Evolutionary conservation across 768 basidiomycete species (phyloP).

Genomic region (Clathrus columnatus): DNA sequence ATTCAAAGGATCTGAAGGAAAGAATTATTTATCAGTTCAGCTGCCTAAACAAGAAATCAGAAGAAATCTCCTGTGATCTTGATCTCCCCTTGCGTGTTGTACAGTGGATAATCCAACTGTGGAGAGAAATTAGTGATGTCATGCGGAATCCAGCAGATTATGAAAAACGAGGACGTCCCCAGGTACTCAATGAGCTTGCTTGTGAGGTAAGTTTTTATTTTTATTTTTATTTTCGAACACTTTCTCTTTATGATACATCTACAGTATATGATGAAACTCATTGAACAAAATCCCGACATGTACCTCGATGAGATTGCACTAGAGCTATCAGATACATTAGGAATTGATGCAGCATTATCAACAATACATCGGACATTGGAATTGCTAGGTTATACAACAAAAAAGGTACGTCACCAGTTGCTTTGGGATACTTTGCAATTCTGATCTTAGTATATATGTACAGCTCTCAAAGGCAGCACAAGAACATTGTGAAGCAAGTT

Average conservation of each 20-base stretch:
- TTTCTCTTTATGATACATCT: neutral
- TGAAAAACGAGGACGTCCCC: neutral
- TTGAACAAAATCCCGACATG: neutral
- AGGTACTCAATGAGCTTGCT: neutral
- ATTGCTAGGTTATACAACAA: conserved; percentile 1
- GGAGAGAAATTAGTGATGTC: neutral
- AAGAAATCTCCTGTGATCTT: neutral
- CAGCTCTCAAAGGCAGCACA: neutral
- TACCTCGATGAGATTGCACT: conserved; percentile 1
- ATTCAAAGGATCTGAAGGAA: neutral
- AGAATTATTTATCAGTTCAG: neutral
- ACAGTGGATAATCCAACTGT: neutral
- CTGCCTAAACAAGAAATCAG: neutral
- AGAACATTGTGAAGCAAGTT: neutral
- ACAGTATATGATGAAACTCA: neutral
- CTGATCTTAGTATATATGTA: neutral
- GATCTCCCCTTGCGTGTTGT: neutral
- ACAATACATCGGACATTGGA: conserved; percentile 1
- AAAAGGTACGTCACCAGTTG: conserved; percentile 3
- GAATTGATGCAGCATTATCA: neutral
- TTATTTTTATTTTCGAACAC: neutral
- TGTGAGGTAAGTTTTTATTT: neutral
- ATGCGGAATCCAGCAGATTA: neutral
- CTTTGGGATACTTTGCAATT: too few relatives aligned
- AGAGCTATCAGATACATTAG: neutral